Evolutionary conservation across 495 filamentous ascomycete species (phyloP), one percentile per base, ranked within the genome.

Genomic region (Copromyces sp.): DNA sequence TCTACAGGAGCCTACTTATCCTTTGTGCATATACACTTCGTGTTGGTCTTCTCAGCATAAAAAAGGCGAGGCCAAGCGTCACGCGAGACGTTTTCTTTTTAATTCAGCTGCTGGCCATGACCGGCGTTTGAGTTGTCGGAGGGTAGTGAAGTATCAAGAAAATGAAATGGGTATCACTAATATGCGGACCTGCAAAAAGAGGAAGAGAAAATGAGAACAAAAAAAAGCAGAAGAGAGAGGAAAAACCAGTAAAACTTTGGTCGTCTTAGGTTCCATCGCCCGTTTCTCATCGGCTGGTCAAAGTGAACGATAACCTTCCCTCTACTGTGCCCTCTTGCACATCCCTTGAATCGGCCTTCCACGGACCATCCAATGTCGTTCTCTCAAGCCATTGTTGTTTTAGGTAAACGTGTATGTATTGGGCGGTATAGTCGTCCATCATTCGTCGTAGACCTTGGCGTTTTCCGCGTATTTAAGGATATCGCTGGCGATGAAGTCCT

Each of bases 401-500:
- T 53, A 24, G 24, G 9, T 53, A 14, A 29, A 59, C 4, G 44
- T 11, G 11, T 29, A 5, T 59, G 9, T 29, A 24, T 29, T 5
- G 20, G 47, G 9, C 17, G 20, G 20, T 24, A 11, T 59, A 59
- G 47, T 14, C 47, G 47, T 24, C 47, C 29, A 37, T 65, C 14
- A 65, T 65, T 86, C 84, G 42, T 86, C 84, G 45, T 84, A 84
- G 29, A 98, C 88, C 82, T 91, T 87, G 45, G 96, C 93, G 75
- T 88, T 92, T 37, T 91, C 89, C 11, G 92, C 89, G 80, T 96
- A 96, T 78, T 94, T 88, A 41, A 77, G 80, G 71, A 99, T 98
- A 40, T 91, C 90, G 41, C 92, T 95, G 71, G 91, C 84, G 42
- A 94, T 89, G 53, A 86, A 90, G 72, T 97, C 90, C 72, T 91